Base-by-base conservation (phyloP, 495 filamentous ascomycete species). In the Friedmanniomyces endolithicus region DNA sequence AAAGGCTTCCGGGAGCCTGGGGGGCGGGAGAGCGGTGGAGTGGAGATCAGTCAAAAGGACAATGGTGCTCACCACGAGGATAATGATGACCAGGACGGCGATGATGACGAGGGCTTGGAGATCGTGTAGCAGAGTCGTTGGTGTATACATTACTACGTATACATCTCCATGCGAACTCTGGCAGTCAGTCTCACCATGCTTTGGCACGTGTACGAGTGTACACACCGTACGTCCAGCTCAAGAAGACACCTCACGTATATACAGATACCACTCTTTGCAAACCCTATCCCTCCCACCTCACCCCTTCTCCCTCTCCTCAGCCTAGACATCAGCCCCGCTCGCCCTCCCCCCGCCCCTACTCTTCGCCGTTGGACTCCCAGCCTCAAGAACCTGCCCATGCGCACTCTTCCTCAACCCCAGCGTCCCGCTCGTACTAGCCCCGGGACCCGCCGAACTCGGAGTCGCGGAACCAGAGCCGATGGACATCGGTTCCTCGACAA, bases 71-170 rank as follows among this genome's bases (percentile, higher is more conserved):
- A 56, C 58, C 20, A 62, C 14, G 63, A 63, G 50, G 64, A 67
- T 37, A 66, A 69, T 17, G 69, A 70, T 34, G 69, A 68, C 33
- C n/a, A n/a, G n/a, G n/a, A n/a, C n/a, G n/a, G n/a, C n/a, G n/a
- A n/a, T n/a, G 65, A 71, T 63, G 68, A 71, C 60, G 68, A 71
- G 51, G 69, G 60, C 6, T 64, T 72, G 62, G 70, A 72, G 50
- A 65, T 72, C 55, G 58, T 71, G 37, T 67, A 62, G 59, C 16
- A 41, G 37, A 14, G 16, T 3, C 4, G 27, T 9, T 31, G n/a
- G n/a, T 31, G 27, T 31, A 31, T 31, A 31, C 27, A 31, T 9
- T 31, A 31, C n/a, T n/a, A n/a, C n/a, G n/a, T n/a, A n/a, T n/a
- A n/a, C n/a, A n/a, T n/a, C n/a, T n/a, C n/a, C n/a, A n/a, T n/a